A percentile compares a stretch with the other conserved stretches of the same genome.
Evolutionary conservation across 83 land plant genomes (phyloP).

Genomic region (Diphasiastrum complanatum): DNA sequence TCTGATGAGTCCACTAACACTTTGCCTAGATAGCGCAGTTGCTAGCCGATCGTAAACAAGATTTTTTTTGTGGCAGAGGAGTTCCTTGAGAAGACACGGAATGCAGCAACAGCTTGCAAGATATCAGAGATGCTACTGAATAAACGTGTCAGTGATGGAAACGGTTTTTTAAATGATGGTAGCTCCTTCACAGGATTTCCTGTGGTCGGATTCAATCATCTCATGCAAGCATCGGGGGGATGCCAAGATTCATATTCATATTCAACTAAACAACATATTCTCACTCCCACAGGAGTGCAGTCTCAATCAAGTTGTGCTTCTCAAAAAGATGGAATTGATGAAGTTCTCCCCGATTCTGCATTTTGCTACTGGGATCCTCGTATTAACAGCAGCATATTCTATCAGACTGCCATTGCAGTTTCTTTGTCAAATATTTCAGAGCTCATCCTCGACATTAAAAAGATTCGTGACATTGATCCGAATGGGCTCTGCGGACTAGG

Average conservation of each 20-base stretch:
- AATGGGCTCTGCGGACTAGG: slow-evolving; percentile 23
- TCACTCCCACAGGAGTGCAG: too few relatives aligned
- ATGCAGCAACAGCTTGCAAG: slow-evolving; percentile 6
- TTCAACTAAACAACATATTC: background rate
- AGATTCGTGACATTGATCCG: slow-evolving; percentile 3
- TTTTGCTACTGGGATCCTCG: slow-evolving; percentile 28
- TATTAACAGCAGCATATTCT: slow-evolving; percentile 17
- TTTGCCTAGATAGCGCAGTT: background rate
- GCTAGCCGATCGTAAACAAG: too few relatives aligned
- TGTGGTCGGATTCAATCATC: slow-evolving; percentile 23
- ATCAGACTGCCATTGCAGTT: slow-evolving; percentile 23
- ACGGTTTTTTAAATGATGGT: slow-evolving; percentile 17
- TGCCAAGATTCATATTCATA: too few relatives aligned
- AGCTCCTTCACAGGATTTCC: slow-evolving; percentile 29
- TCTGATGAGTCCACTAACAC: background rate
- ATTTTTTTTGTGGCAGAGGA: slow-evolving; percentile 11
- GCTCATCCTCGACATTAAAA: slow-evolving; percentile 25
- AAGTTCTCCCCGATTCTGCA: too few relatives aligned
- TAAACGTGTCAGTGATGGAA: background rate
- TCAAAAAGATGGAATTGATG: background rate
- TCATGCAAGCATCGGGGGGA: slow-evolving; percentile 25
- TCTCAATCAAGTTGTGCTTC: too few relatives aligned
- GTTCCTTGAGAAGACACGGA: background rate
- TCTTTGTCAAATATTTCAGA: background rate
- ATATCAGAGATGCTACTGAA: background rate